phyloP scores from a whole-genome alignment of 202 grass and related monocot species.

The Musa balbisiana region DNA sequence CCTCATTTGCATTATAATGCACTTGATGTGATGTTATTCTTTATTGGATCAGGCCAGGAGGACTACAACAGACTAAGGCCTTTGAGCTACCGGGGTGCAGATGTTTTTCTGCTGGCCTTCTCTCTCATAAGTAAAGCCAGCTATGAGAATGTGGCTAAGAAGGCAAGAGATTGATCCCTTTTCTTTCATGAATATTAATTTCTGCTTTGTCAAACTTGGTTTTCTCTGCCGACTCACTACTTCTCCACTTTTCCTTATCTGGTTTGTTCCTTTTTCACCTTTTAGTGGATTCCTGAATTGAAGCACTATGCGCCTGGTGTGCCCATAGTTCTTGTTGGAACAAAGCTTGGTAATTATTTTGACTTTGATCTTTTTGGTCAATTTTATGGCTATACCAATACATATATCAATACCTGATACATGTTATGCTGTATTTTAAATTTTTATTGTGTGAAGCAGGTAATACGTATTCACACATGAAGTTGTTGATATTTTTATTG shows the following conservation, averaged over 20 bases:
- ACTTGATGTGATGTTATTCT: not conserved
- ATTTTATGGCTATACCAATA: not conserved
- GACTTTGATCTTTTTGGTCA: not conserved
- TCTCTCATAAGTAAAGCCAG: slow-evolving; percentile 19
- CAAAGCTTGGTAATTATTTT: slow-evolving; percentile 11
- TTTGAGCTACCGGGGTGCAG: slow-evolving; percentile 12
- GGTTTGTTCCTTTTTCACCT: not conserved
- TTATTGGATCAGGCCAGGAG: slow-evolving; percentile 3
- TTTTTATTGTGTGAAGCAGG: too few species aligned
- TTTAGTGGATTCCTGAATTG: slow-evolving; percentile 16
- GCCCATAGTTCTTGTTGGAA: slow-evolving; percentile 11
- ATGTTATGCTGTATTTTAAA: not conserved
- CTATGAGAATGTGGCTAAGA: slow-evolving; percentile 19
- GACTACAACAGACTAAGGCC: slow-evolving; percentile 9
- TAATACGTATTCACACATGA: too few species aligned
- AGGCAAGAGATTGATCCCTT: slow-evolving; percentile 1
- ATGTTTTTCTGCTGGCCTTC: slow-evolving; percentile 18
- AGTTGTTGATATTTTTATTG: too few species aligned
- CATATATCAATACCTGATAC: not conserved
- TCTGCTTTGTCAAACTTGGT: not conserved
- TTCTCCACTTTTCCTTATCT: not conserved
- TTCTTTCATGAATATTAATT: not conserved
- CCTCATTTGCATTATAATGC: not conserved
- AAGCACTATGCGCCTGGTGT: slow-evolving; percentile 14
- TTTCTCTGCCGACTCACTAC: not conserved